Evolutionary conservation across 768 basidiomycete genomes (phyloP).

Genomic region (Asterophora parasitica): DNA sequence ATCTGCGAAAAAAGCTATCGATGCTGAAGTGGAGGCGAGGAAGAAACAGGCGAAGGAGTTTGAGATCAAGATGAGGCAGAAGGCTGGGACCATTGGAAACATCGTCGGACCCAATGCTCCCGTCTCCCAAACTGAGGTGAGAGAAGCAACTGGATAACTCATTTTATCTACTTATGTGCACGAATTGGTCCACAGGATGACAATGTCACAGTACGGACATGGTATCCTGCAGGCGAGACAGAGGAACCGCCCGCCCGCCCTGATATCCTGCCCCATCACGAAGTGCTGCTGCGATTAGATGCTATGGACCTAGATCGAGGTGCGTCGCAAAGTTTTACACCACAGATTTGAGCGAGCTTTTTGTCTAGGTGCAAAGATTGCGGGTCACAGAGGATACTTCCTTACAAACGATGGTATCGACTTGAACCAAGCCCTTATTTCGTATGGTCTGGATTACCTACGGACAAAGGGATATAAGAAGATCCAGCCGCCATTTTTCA

Average conservation of each 20-base stretch:
- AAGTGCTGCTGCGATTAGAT: constrained; percentile 88
- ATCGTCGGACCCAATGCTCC: constrained; percentile 86
- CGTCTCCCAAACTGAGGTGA: constrained; percentile 83
- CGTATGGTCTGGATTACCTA: constrained; percentile 92
- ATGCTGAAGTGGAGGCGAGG: constrained; percentile 72
- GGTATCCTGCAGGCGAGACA: constrained; percentile 78
- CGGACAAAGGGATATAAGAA: constrained; percentile 82
- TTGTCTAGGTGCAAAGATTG: constrained; percentile 74
- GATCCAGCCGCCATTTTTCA: constrained; percentile 96
- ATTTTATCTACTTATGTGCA: not conserved
- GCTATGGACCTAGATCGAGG: constrained; percentile 97
- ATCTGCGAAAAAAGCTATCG: constrained; percentile 77
- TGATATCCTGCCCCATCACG: constrained; percentile 94
- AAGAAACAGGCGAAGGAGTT: constrained; percentile 74
- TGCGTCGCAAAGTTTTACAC: constrained; percentile 23
- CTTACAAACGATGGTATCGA: constrained; percentile 94
- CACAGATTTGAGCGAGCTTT: not conserved
- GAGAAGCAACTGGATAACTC: constrained; percentile 12
- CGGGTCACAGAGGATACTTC: constrained; percentile 96
- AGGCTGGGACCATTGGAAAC: constrained; percentile 84
- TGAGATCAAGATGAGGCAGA: constrained; percentile 73
- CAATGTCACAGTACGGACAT: constrained; percentile 75
- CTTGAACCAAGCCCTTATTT: constrained; percentile 93
- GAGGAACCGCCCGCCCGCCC: constrained; percentile 66
- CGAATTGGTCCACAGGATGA: constrained; percentile 66